A percentile compares a stretch with the other conserved stretches of the same genome.
phyloP scores from a whole-genome alignment of 1,139 yeast genomes.

The Trichomonascaceae sp. region DNA sequence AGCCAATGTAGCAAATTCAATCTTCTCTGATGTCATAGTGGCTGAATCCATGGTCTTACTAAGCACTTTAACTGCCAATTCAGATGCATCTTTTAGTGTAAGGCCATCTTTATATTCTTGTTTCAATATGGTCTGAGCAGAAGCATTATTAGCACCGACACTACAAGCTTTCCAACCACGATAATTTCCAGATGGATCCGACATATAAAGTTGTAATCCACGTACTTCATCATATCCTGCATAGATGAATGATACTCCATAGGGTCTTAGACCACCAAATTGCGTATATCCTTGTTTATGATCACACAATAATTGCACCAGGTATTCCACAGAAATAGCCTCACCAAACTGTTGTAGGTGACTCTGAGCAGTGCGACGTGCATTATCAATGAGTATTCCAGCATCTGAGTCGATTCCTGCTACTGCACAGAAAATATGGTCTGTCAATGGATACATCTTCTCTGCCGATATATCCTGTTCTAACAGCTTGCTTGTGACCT shows the following conservation, averaged over 20 bases:
- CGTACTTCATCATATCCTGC: constrained; percentile 93
- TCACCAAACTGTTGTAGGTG: constrained; percentile 82
- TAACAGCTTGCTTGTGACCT: constrained; percentile 82
- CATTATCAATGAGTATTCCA: constrained; percentile 78
- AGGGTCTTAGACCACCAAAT: constrained; percentile 97
- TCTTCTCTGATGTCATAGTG: constrained; percentile 75
- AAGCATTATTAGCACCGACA: constrained; percentile 93
- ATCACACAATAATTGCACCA: constrained; percentile 86
- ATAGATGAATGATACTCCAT: constrained; percentile 92
- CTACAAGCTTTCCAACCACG: constrained; percentile 98
- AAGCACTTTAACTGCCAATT: constrained; percentile 83
- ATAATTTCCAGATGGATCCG: constrained; percentile 96
- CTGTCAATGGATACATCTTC: constrained; percentile 79
- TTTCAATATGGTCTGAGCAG: constrained; percentile 91
- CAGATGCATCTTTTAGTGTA: constrained; percentile 70
- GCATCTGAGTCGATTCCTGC: constrained; percentile 99
- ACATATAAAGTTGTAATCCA: constrained; percentile 87
- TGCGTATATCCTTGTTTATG: constrained; percentile 97
- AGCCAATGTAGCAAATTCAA: constrained; percentile 81
- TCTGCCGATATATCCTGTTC: constrained; percentile 95
- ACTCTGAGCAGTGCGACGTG: constrained; percentile 79
- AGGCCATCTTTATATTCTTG: constrained; percentile 76
- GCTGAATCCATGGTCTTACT: constrained; percentile 93
- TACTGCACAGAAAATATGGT: constrained; percentile 78
- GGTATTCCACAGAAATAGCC: constrained; percentile 83